phyloP scores from a whole-genome alignment of 1,284 basidiomycete species.

The Paramarasmius palmivorus region DNA sequence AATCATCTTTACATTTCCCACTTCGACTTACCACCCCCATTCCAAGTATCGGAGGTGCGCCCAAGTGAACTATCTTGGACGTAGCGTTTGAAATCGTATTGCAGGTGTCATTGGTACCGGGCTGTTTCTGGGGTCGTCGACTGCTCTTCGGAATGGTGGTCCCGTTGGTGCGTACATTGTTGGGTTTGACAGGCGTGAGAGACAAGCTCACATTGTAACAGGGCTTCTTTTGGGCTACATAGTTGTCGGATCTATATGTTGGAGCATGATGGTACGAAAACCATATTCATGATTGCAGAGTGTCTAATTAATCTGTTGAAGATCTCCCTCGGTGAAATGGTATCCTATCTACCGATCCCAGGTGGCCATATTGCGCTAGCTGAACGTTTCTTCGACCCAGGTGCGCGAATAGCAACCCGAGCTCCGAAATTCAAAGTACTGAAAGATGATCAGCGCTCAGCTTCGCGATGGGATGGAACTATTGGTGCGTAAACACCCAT shows the following conservation, averaged over 20 bases:
- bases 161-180: constrained; percentile 39
- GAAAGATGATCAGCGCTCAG: constrained; percentile 80
- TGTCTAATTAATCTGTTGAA: too few relatives aligned
- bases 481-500: constrained; percentile 23
- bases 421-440: constrained; percentile 75
- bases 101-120: constrained; percentile 72
- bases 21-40: not conserved
- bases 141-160: constrained; percentile 53
- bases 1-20: not conserved
- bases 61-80: not conserved
- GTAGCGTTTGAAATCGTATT: not conserved
- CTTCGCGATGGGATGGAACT: constrained; percentile 85
- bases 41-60: constrained; percentile 53
- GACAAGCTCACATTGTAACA: constrained; percentile 14
- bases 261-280: constrained; percentile 35
- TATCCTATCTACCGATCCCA: not conserved
- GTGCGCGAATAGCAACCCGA: not conserved
- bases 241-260: constrained; percentile 53
- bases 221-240: constrained; percentile 68
- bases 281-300: not conserved
- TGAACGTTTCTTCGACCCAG: constrained; percentile 16
- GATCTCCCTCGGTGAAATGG: not conserved
- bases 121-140: constrained; percentile 54
- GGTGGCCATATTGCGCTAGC: constrained; percentile 43
- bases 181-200: not conserved